Evolutionary conservation across 176 grass and related monocot species (phyloP).

Genomic region (Hsuehochloa calcarea): DNA sequence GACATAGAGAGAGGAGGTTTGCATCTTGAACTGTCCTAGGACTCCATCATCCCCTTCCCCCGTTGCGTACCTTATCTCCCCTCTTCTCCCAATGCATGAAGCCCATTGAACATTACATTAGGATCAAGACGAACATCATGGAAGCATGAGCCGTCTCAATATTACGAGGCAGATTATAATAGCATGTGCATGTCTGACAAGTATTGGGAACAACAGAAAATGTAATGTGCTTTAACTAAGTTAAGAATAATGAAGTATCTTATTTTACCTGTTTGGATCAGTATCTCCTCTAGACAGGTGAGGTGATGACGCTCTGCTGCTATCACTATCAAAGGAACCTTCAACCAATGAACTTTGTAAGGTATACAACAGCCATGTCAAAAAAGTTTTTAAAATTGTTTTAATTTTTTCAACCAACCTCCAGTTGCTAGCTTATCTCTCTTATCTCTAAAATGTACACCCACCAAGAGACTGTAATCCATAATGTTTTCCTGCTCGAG

Average conservation of each 20-base stretch:
- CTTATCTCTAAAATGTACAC: slow-evolving; percentile 81
- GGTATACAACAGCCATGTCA: slow-evolving; percentile 26
- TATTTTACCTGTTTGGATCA: slow-evolving; percentile 73
- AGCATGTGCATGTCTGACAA: neutral
- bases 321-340: slow-evolving; percentile 71
- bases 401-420: slow-evolving; percentile 55
- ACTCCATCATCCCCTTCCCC: neutral
- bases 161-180: neutral
- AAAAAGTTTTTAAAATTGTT: slow-evolving; percentile 9
- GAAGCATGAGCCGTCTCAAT: neutral
- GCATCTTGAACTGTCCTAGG: neutral
- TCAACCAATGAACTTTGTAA: slow-evolving; percentile 39
- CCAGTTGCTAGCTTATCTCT: slow-evolving; percentile 51
- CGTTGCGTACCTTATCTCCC: neutral
- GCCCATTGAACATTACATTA: neutral
- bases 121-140: neutral
- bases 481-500: slow-evolving; percentile 98
- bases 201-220: neutral
- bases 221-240: neutral
- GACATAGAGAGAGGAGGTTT: neutral
- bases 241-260: neutral
- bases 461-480: slow-evolving; percentile 98
- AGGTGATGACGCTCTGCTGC: slow-evolving; percentile 53
- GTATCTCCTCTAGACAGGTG: slow-evolving; percentile 66
- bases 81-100: neutral